Conservation (phyloP, 768 basidiomycete species). For the Tubosaeta sp. region DNA sequence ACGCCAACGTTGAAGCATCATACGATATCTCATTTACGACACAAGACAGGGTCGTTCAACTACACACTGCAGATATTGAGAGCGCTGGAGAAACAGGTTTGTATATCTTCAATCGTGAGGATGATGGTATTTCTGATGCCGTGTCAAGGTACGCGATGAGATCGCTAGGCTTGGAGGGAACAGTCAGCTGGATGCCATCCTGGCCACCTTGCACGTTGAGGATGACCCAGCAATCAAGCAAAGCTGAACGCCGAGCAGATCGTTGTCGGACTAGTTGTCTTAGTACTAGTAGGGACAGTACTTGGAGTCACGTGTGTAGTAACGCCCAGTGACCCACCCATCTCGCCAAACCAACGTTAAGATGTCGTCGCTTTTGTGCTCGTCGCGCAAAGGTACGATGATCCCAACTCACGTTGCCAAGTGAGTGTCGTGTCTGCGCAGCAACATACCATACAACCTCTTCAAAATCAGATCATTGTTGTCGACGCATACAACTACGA, state of each 20-base stretch:
- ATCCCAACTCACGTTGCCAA: neutral
- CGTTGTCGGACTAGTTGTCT: too few species aligned
- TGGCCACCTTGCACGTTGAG: conserved; percentile 49
- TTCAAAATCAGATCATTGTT: conserved; percentile 6
- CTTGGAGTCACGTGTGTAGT: too few species aligned
- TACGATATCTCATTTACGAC: conserved; percentile 72
- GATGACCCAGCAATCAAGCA: conserved; percentile 1
- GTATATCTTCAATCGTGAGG: neutral
- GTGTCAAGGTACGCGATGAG: conserved; percentile 49
- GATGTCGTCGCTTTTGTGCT: neutral
- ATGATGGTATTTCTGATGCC: neutral
- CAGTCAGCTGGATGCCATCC: conserved; percentile 48
- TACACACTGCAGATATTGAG: conserved; percentile 74
- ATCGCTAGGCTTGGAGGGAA: conserved; percentile 79
- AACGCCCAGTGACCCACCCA: too few species aligned
- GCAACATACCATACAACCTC: neutral
- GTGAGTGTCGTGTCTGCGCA: neutral
- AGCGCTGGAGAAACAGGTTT: conserved; percentile 56
- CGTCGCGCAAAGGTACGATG: neutral
- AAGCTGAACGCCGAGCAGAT: neutral
- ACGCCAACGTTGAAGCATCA: conserved; percentile 81
- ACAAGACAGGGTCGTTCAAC: conserved; percentile 76
- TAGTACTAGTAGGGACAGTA: too few species aligned
- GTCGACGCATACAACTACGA: conserved; percentile 11
- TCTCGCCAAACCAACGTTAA: neutral